These are phyloP conservation scores for Trichocladium antarcticum DNA, from an alignment of 495 filamentous ascomycete genomes.

Conservation along the genomic window DNA sequence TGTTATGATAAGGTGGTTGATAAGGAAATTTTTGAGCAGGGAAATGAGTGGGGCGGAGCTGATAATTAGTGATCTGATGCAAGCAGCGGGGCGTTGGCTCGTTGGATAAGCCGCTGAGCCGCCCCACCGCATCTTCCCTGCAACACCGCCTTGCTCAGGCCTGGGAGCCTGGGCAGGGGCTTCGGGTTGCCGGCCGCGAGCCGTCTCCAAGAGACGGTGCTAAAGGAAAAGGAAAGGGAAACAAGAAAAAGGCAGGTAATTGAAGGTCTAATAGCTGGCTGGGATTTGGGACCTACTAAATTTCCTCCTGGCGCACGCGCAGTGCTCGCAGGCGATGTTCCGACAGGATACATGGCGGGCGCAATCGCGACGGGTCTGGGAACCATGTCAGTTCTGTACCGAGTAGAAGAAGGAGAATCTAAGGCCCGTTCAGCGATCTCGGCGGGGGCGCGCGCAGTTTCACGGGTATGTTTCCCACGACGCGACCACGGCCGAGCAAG, in stretches of 20 bases:
- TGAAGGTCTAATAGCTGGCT: slow-evolving; percentile 13
- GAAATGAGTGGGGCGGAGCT: slow-evolving; percentile 7
- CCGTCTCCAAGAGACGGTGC: no score
- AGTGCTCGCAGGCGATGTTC: slow-evolving; percentile 56
- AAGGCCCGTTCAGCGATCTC: neutral
- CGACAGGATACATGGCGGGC: slow-evolving; percentile 38
- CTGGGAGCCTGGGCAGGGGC: no score
- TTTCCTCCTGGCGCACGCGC: slow-evolving; percentile 54
- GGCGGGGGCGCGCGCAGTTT: no score
- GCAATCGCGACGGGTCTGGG: slow-evolving; percentile 22
- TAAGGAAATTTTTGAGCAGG: slow-evolving; percentile 32
- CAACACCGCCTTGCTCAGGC: neutral
- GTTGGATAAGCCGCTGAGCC: slow-evolving; percentile 19
- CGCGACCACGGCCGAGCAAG: no score
- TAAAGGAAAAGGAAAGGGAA: neutral
- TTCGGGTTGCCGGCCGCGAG: no score
- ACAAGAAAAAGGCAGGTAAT: neutral
- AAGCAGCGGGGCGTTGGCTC: neutral
- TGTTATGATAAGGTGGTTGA: slow-evolving; percentile 22
- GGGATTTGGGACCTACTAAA: slow-evolving; percentile 45
- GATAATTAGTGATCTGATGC: slow-evolving; percentile 10
- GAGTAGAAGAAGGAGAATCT: no score
- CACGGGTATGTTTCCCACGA: no score
- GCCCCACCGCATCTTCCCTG: slow-evolving; percentile 10
- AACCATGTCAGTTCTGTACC: slow-evolving; percentile 2